Base-by-base conservation (phyloP, 345 rosid species). In the Corymbia maculata region DNA sequence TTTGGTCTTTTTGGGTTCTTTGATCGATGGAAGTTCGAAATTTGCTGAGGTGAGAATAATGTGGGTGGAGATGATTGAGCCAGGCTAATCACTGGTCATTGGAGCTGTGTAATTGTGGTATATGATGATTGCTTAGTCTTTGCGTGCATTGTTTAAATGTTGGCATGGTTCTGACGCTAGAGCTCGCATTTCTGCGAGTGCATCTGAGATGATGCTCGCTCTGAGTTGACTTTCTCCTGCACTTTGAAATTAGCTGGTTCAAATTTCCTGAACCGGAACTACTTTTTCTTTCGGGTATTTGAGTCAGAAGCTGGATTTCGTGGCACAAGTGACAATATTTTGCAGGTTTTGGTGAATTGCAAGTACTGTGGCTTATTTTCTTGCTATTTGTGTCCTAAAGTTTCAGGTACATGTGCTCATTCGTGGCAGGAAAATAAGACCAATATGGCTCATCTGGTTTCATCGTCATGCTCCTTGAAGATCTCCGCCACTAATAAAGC, bases 391-490 rank as follows among this genome's bases (percentile, higher is more conserved):
- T 52, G 64, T 19, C 17, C 36, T 89, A 75, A 75, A 75, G 15
- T 53, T 90, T 66, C 94, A 95, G 97, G 96, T 94, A 89, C 28
- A 55, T 88, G 86, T 91, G 92, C 91, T 47, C 88, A 53, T 79
- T 80, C 30, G 80, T 85, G 87, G 88, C 89, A 68, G 85, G 66
- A 91, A 59, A 85, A 87, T 75, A 49, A 87, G 88, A 30, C 66
- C 87, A 86, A 10, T 55, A 97, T 97, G 99, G 93, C 97, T 85
- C 94, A 94, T 89, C 86, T 95, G 86, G 92, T 95, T 59, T 94
- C 98, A 21, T 89, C 94, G 89, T 92, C 99, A 42, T 91, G 91
- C 93, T 93, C 93, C 66, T 91, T 94, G 84, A 91, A 92, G 87
- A 85, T 95, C 86, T 88, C 94, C 4, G 88, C 92, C 70, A 86